Conservation (phyloP, 2,329 filamentous ascomycete genomes). For the Grosmannia clavigera region DNA sequence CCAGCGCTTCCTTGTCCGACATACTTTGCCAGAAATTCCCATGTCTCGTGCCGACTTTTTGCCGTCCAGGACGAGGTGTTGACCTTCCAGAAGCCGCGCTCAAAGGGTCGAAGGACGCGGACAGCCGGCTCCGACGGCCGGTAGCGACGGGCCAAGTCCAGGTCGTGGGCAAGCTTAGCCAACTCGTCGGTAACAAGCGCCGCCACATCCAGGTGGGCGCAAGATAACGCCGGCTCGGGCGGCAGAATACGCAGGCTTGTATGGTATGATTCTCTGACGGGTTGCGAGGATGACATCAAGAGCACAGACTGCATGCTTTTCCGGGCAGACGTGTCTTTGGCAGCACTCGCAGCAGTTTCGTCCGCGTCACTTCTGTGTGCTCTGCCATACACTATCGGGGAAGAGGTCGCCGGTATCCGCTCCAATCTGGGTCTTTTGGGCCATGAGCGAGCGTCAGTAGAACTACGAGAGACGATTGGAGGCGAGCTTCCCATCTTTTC, state of each 20-base stretch:
- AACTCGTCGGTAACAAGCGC: slow-evolving; percentile 46
- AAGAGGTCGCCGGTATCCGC: not conserved
- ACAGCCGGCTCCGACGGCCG: slow-evolving; percentile 27
- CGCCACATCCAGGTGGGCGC: slow-evolving; percentile 25
- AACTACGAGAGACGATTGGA: not conserved
- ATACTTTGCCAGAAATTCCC: slow-evolving; percentile 49
- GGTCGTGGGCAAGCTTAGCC: slow-evolving; percentile 36
- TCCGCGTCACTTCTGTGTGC: not conserved
- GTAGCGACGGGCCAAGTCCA: slow-evolving; percentile 40
- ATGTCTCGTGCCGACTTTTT: slow-evolving; percentile 38
- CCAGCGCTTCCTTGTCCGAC: slow-evolving; percentile 47
- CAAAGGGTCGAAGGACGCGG: slow-evolving; percentile 41
- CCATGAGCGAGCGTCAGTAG: not conserved
- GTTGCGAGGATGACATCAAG: not conserved
- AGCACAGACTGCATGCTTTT: not conserved
- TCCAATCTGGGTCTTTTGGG: not conserved
- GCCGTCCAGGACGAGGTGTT: slow-evolving; percentile 42
- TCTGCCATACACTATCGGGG: not conserved
- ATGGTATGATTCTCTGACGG: not conserved
- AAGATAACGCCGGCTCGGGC: slow-evolving; percentile 38
- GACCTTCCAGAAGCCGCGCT: slow-evolving; percentile 70
- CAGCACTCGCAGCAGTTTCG: not conserved
- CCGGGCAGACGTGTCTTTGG: not conserved
- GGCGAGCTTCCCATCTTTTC: not conserved
- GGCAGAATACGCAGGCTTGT: slow-evolving; percentile 35